Evolutionary conservation across 768 basidiomycete genomes (phyloP), one percentile per base, ranked within the genome.

Genomic region (Pleurotus platypus): DNA sequence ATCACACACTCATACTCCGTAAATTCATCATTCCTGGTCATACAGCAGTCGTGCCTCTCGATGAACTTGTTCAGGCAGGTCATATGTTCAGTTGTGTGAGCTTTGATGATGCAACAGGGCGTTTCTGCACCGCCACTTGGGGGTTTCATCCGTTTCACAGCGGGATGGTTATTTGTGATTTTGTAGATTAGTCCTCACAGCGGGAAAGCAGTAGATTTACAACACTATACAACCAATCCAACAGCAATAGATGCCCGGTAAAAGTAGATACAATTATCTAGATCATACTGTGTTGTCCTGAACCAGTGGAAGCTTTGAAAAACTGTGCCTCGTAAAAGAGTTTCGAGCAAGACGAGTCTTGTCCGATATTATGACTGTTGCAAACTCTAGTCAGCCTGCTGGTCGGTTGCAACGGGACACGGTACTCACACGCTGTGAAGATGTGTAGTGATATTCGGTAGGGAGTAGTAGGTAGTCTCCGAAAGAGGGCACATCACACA

Each of bases 401-500:
- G 8, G 30, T 40, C 18, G 26, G 37, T 54, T 16, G 20, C 37
- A 11, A 20, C 39, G 11, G 22, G 38, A 26, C 7, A n/a, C 9
- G 13, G 38, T 12, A 16, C 51, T 35, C 24, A 54, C 51, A 42
- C 51, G 8, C 42, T 39, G n/a, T n/a, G 39, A 15, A 54, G 42
- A 22, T 54, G 51, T 12, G 51, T 24, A 13, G 37, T 26, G 39
- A 54, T 54, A 38, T 54, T 54, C n/a, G 15, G 35, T 40, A 37
- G 51, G 39, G 51, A 54, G 39, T 54, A 42, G 13, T 40, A 22
- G 13, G 24, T 54, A 12, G 51, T 27, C n/a, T 54, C 38, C 18
- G 35, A 39, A 18, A 54, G 18, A 4, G 51, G 51, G 24, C 51
- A 54, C 51, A 54, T 54, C n/a, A 54, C 51, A 39, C 51, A 54